A percentile compares a stretch with the other conserved stretches of the same genome.
Evolutionary conservation across 2,329 filamentous ascomycete genomes (phyloP).

Genomic region (Aspergillus clavatus): DNA sequence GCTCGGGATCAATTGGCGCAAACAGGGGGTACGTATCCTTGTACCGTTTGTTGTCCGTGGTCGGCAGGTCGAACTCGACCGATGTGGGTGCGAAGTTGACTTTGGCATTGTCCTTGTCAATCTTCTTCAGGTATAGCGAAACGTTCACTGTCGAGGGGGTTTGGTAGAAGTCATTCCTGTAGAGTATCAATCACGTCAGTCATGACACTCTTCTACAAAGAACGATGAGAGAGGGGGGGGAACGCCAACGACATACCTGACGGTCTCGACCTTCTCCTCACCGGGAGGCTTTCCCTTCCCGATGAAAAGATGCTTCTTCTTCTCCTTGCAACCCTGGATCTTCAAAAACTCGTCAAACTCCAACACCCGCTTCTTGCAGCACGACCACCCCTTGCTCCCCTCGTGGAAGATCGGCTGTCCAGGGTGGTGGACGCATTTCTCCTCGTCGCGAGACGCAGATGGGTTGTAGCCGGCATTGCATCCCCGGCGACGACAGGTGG

Average conservation of each 20-base stretch:
- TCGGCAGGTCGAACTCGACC: slow-evolving; percentile 76
- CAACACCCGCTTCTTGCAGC: slow-evolving; percentile 89
- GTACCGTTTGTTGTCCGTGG: slow-evolving; percentile 80
- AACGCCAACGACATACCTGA: slow-evolving; percentile 63
- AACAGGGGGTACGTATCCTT: slow-evolving; percentile 69
- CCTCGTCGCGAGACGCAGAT: slow-evolving; percentile 57
- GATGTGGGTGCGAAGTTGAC: slow-evolving; percentile 62
- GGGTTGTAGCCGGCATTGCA: slow-evolving; percentile 65
- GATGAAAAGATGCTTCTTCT: slow-evolving; percentile 77
- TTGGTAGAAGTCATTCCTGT: slow-evolving; percentile 88
- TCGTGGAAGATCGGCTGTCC: slow-evolving; percentile 93
- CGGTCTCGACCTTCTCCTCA: slow-evolving; percentile 73
- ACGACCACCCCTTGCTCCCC: slow-evolving; percentile 95
- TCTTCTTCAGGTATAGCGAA: slow-evolving; percentile 95
- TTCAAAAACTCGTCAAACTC: slow-evolving; percentile 99
- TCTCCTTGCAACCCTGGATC: slow-evolving; percentile 84
- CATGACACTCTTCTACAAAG: background rate
- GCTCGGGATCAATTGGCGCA: slow-evolving; percentile 67
- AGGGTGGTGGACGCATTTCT: slow-evolving; percentile 83
- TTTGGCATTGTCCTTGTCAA: slow-evolving; percentile 72
- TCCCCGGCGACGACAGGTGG: slow-evolving; percentile 69
- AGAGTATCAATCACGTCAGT: background rate
- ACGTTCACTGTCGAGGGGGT: slow-evolving; percentile 79
- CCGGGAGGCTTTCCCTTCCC: slow-evolving; percentile 61
- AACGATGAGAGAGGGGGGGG: too few species aligned